Percentiles rank a stretch among this genome's conserved stretches.
Evolutionary conservation across 164 flowering plant genomes (phyloP).

Genomic region (Platanus orientalis): DNA sequence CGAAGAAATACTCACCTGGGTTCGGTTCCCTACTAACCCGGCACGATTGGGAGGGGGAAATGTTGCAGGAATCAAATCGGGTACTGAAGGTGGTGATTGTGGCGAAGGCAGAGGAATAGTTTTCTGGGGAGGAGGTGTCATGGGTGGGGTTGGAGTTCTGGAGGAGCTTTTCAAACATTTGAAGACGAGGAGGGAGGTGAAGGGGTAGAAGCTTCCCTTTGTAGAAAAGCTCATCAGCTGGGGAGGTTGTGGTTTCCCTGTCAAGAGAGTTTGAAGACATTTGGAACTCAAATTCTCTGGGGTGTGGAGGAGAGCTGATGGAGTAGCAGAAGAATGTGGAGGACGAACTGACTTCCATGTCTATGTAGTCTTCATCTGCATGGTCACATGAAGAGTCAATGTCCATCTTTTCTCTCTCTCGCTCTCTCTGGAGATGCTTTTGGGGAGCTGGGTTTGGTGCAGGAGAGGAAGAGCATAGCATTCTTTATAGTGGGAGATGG

Average conservation of each 20-base stretch:
- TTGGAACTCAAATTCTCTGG: constrained; percentile 86
- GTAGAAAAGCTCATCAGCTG: constrained; percentile 94
- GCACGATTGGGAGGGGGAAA: constrained; percentile 65
- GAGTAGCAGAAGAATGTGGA: constrained; percentile 25
- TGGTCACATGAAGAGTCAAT: constrained; percentile 26
- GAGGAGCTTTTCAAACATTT: constrained; percentile 69
- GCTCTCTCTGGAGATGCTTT: neutral
- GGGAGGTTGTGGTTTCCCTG: constrained; percentile 42
- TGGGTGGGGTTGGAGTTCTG: constrained; percentile 26
- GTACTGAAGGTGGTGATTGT: constrained; percentile 18
- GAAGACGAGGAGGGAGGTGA: constrained; percentile 74
- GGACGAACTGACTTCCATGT: constrained; percentile 65
- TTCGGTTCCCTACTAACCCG: constrained; percentile 54
- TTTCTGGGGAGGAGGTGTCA: constrained; percentile 14
- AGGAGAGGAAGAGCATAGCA: constrained; percentile 19
- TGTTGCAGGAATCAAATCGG: constrained; percentile 49
- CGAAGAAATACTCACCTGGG: constrained; percentile 61
- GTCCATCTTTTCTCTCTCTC: constrained; percentile 29
- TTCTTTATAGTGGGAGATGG: constrained; percentile 31
- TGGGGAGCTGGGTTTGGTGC: constrained; percentile 17
- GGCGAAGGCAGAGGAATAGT: constrained; percentile 14
- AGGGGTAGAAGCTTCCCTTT: constrained; percentile 89
- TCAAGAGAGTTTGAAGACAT: constrained; percentile 37
- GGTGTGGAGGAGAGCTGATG: constrained; percentile 26
- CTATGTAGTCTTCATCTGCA: constrained; percentile 75